Conservation (phyloP, 305 asterid species). For the Petunia hybrid region DNA sequence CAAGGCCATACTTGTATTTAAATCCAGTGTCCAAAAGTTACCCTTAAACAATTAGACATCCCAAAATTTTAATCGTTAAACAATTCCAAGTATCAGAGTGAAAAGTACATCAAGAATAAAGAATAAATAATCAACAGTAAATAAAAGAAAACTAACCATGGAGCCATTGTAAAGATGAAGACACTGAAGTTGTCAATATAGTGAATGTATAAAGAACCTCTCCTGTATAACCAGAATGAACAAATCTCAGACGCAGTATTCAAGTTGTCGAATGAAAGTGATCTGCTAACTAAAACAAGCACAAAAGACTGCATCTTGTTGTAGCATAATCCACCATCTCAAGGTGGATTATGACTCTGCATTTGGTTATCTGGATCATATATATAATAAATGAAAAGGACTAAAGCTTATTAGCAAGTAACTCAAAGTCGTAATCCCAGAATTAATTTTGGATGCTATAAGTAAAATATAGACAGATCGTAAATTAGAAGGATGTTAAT, state of each 20-base stretch:
- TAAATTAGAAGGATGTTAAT: not conserved
- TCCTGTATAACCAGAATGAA: conserved; percentile 56
- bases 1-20: no score
- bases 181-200: conserved; percentile 78
- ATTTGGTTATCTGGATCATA: not conserved
- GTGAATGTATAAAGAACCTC: conserved; percentile 84
- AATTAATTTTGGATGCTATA: conserved; percentile 11
- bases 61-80: no score
- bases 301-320: not conserved
- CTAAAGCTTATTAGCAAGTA: conserved; percentile 5
- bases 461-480: not conserved
- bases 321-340: conserved; percentile 6
- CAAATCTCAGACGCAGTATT: conserved; percentile 14
- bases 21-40: no score
- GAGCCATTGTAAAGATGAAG: conserved; percentile 83
- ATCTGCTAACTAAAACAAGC: conserved; percentile 7
- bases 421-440: not conserved
- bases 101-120: conserved; percentile 12
- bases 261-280: conserved; percentile 11
- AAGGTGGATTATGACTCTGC: conserved; percentile 16
- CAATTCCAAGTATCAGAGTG: not conserved
- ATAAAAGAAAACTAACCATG: conserved; percentile 66
- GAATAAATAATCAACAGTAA: not conserved
- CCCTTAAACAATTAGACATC: no score
- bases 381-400: not conserved